Base-by-base conservation (phyloP, 495 filamentous ascomycete species). In the Aspergillus mulundensis region DNA sequence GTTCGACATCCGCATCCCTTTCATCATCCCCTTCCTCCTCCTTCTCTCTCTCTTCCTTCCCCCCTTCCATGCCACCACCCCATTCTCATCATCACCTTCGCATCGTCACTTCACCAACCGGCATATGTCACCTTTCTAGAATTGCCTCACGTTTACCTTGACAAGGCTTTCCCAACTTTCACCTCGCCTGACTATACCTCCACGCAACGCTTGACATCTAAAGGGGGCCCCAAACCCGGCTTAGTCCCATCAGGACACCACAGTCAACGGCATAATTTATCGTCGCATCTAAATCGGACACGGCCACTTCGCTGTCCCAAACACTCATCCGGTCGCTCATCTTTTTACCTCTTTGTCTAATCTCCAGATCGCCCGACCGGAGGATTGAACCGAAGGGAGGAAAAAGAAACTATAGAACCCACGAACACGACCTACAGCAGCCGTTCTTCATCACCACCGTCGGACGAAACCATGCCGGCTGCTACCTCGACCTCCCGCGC, bases 401-500 rank as follows among this genome's bases (percentile, higher is more conserved):
- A 19, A 24, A 50, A 43, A 50, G 38, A 50, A 50, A 50, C n/a
- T 39, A 42, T 23, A 38, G 11, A 50, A 50, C 40, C 16, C 7
- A 59, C 8, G 8, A 43, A 56, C 38, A 11, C 43, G 14, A 25
- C 34, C 23, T 34, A 32, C 32, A 45, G 3, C n/a, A 36, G 20
- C 36, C 8, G 41, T 39, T 5, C 18, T 41, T 16, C 44, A 12
- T 53, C 46, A 15, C 25, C 38, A 32, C 7, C 12, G 34, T 54
- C 43, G 10, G 50, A 41, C 39, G 53, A 40, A 59, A 75, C 45
- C 57, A 75, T 72, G 64, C 66, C 68, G 43, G 58, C 63, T 46
- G 63, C 65, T 54, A 65, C 60, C 53, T 62, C 72, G 20, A 50
- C 16, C 15, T 38, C 48, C 34, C 18, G 30, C 34, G 20, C 48